Conservation (phyloP, 306 rosid genomes). For the Hippophae tibetana region DNA sequence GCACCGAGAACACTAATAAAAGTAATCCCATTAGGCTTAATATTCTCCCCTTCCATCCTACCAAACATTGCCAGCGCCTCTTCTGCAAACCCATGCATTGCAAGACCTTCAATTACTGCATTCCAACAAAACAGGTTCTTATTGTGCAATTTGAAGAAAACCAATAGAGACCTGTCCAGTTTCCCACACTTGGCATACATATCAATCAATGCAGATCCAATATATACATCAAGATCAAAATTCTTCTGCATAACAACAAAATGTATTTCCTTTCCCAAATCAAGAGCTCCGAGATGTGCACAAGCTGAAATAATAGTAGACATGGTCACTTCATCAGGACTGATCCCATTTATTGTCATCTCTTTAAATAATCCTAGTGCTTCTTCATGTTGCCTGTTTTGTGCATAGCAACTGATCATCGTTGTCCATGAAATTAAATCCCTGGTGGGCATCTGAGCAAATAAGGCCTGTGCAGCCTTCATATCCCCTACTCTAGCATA, state of each 20-base stretch:
- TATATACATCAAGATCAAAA: conserved; percentile 58
- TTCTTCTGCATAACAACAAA: conserved; percentile 41
- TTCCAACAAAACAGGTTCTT: conserved; percentile 84
- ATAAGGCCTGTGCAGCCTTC: conserved; percentile 42
- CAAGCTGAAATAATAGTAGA: conserved; percentile 55
- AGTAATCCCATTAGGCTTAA: conserved; percentile 59
- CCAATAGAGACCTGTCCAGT: conserved; percentile 58
- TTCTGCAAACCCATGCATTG: conserved; percentile 46
- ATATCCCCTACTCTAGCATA: conserved; percentile 41
- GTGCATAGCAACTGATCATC: conserved; percentile 55
- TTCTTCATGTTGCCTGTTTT: conserved; percentile 33
- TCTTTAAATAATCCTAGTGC: conserved; percentile 43
- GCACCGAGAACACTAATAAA: conserved; percentile 62
- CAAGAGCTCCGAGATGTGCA: conserved; percentile 78
- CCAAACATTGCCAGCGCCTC: conserved; percentile 52
- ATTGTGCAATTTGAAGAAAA: conserved; percentile 49
- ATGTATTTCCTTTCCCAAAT: conserved; percentile 61
- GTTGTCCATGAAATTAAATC: conserved; percentile 73
- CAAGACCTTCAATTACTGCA: conserved; percentile 63
- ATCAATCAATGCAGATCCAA: conserved; percentile 68
- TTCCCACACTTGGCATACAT: conserved; percentile 86
- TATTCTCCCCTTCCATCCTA: conserved; percentile 42
- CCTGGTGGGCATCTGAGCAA: conserved; percentile 43
- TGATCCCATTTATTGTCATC: conserved; percentile 39
- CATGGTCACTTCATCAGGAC: conserved; percentile 65